Conservation (phyloP, 228 moss, liverwort and hornwort species). For the Sphagnum magellanicum region DNA sequence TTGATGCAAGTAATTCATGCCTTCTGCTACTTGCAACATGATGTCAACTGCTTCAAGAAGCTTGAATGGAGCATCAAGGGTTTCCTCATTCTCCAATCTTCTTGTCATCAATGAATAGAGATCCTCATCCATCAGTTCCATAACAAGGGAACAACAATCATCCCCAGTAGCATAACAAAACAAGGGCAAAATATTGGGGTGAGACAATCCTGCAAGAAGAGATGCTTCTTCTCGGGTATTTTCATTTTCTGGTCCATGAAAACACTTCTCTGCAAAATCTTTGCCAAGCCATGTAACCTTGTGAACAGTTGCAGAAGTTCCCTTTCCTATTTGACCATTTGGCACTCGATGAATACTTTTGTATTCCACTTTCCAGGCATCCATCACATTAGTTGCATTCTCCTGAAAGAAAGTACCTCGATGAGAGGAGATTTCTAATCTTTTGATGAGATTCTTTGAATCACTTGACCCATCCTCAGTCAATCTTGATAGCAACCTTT, state of each 20-base stretch:
- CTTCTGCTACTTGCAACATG: constrained; percentile 19
- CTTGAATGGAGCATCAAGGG: constrained; percentile 8
- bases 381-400: no score
- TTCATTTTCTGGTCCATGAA: not conserved
- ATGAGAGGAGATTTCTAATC: no score
- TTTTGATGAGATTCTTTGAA: no score
- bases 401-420: no score
- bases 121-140: no score
- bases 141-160: no score
- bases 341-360: no score
- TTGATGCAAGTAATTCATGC: constrained; percentile 14
- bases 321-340: not conserved
- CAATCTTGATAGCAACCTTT: no score
- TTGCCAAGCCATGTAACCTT: not conserved
- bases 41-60: constrained; percentile 12
- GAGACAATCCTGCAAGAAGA: not conserved
- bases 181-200: no score
- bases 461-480: no score
- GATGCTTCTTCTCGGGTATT: not conserved
- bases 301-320: not conserved
- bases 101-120: no score
- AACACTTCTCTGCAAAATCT: not conserved
- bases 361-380: not conserved
- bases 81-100: not conserved
- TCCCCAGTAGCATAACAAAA: no score